These are phyloP conservation scores for Vigna trinervia DNA, from an alignment of 306 rosid genomes.

Conservation along the genomic window DNA sequence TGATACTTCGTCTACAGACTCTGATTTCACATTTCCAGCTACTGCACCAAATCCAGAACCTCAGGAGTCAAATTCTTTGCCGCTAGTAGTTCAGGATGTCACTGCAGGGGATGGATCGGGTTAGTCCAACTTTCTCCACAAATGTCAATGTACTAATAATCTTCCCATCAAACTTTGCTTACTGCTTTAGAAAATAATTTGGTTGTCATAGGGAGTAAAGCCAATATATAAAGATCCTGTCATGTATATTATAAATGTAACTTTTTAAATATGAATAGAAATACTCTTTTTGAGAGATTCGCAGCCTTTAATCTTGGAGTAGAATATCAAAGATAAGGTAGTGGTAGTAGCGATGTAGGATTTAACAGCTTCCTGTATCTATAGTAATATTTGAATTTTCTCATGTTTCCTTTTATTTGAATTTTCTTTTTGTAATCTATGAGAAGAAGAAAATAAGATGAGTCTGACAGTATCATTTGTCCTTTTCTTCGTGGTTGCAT, in stretches of 20 bases:
- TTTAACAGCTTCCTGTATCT: constrained; percentile 29
- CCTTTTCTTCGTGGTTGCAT: constrained; percentile 43
- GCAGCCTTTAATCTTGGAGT: not conserved
- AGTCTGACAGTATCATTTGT: constrained; percentile 28
- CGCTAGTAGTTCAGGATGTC: constrained; percentile 75
- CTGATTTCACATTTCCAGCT: constrained; percentile 77
- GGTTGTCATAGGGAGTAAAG: constrained; percentile 19
- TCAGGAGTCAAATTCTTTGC: constrained; percentile 48
- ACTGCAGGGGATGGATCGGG: constrained; percentile 76
- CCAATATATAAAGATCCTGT: constrained; percentile 25
- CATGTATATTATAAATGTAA: constrained; percentile 26
- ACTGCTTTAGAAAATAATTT: constrained; percentile 29
- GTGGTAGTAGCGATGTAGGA: not conserved
- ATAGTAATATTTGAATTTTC: constrained; percentile 24
- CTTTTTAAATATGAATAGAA: constrained; percentile 16
- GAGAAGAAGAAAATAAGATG: constrained; percentile 28
- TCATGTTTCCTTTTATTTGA: constrained; percentile 5
- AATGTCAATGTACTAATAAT: constrained; percentile 35
- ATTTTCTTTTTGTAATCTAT: constrained; percentile 25
- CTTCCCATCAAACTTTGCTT: constrained; percentile 31
- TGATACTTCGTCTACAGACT: constrained; percentile 76
- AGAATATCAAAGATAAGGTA: constrained; percentile 31
- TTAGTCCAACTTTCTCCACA: constrained; percentile 55
- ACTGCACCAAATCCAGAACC: constrained; percentile 54
- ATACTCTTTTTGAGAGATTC: constrained; percentile 11